A percentile compares a stretch with the other conserved stretches of the same genome.
phyloP scores from a whole-genome alignment of 257 asterid genomes.

The Solanum pinnatisectum region DNA sequence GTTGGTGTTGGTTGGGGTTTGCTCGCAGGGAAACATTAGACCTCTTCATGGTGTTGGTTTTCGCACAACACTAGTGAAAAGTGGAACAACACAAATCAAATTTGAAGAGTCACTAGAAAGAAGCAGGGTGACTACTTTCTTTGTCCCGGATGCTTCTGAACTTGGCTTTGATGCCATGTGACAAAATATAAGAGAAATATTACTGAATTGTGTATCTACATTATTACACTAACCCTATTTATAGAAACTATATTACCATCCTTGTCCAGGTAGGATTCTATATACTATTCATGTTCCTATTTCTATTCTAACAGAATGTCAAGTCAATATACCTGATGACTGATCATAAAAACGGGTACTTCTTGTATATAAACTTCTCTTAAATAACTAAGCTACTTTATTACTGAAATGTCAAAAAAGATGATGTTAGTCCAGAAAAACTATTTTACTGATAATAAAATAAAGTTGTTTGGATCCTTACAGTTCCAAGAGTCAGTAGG shows the following conservation, averaged over 20 bases:
- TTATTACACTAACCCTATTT: not conserved
- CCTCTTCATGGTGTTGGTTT: not conserved
- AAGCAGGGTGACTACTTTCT: not conserved
- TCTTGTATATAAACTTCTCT: not conserved
- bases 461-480: slow-evolving; percentile 48
- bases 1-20: not conserved
- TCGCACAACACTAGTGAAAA: not conserved
- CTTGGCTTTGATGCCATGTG: not conserved
- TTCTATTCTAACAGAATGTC: not conserved
- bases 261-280: not conserved
- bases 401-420: not conserved
- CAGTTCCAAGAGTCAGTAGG: slow-evolving; percentile 98
- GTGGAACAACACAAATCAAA: not conserved
- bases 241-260: not conserved
- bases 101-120: not conserved
- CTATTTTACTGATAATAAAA: slow-evolving; percentile 18
- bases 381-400: not conserved
- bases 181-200: not conserved
- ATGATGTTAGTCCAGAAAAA: not conserved
- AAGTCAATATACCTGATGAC: not conserved
- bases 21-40: not conserved
- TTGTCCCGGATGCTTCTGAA: not conserved
- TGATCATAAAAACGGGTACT: not conserved
- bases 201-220: not conserved
- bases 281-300: not conserved